Conservation (phyloP, 2,329 filamentous ascomycete genomes). For the Epichloe coenophiala region DNA sequence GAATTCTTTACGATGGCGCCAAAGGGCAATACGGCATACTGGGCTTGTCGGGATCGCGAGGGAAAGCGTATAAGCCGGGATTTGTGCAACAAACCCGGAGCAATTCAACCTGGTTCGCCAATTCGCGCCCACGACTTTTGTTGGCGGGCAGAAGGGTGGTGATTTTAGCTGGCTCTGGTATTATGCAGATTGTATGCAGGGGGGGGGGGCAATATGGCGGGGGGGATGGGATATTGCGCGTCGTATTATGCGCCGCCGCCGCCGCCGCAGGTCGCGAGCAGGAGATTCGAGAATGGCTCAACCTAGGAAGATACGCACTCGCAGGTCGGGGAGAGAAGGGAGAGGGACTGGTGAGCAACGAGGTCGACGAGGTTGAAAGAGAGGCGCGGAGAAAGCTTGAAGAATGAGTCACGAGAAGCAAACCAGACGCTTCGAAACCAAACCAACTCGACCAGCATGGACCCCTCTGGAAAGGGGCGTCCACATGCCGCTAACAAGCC, state of each 20-base stretch:
- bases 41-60: slow-evolving; percentile 1
- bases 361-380: neutral
- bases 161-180: neutral
- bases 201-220: no score
- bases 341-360: neutral
- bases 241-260: no score
- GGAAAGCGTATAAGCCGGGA: neutral
- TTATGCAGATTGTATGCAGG: no score
- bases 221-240: no score
- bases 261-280: no score
- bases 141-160: neutral
- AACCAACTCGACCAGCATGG: neutral
- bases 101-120: neutral
- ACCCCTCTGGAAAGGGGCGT: neutral
- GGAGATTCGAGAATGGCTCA: no score
- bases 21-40: slow-evolving; percentile 4
- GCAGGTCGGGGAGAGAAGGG: neutral
- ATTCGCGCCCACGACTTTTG: neutral
- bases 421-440: neutral
- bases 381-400: neutral
- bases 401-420: neutral
- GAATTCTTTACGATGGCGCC: neutral
- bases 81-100: neutral
- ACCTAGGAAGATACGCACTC: no score
- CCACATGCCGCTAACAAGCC: neutral